These are phyloP conservation scores for Stephanocyclus meneghinianus DNA, from an alignment of 352 stramenopile species.

Conservation along the genomic window DNA sequence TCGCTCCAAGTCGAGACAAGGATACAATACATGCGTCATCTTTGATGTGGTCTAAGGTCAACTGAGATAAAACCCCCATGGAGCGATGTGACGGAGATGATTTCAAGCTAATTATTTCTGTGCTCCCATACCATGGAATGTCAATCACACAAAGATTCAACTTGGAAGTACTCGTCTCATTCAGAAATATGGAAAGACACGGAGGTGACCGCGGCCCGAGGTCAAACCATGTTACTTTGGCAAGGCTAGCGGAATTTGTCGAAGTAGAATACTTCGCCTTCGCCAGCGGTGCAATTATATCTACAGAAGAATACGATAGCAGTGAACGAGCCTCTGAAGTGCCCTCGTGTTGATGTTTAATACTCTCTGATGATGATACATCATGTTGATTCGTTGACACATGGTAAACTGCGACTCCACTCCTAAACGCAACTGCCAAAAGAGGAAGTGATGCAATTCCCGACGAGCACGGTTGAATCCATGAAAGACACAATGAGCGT, in stretches of 20 bases:
- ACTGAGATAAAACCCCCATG: constrained; percentile 54
- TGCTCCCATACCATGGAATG: constrained; percentile 57
- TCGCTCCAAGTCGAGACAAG: constrained; percentile 21
- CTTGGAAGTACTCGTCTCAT: constrained; percentile 28
- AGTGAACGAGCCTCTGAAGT: background rate
- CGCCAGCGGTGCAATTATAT: constrained; percentile 35
- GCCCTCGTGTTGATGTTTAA: background rate
- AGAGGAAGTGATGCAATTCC: constrained; percentile 51
- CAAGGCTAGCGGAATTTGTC: constrained; percentile 13
- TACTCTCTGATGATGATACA: background rate
- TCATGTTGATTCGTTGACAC: constrained; percentile 25
- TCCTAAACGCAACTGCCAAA: constrained; percentile 67
- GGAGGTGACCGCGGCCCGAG: constrained; percentile 63
- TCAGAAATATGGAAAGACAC: constrained; percentile 48
- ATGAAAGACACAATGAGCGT: constrained; percentile 59
- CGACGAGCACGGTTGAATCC: constrained; percentile 29
- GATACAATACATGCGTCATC: constrained; percentile 20
- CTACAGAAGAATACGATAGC: background rate
- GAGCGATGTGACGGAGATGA: constrained; percentile 22
- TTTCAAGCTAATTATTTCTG: constrained; percentile 25
- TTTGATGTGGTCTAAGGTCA: constrained; percentile 19
- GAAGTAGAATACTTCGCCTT: constrained; percentile 35
- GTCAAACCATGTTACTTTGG: constrained; percentile 59
- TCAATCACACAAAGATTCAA: constrained; percentile 62
- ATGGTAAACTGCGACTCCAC: constrained; percentile 74